A percentile compares a stretch with the other conserved stretches of the same genome.
Evolutionary conservation across 306 rosid genomes (phyloP).

Genomic region (Dicorynia guianensis): DNA sequence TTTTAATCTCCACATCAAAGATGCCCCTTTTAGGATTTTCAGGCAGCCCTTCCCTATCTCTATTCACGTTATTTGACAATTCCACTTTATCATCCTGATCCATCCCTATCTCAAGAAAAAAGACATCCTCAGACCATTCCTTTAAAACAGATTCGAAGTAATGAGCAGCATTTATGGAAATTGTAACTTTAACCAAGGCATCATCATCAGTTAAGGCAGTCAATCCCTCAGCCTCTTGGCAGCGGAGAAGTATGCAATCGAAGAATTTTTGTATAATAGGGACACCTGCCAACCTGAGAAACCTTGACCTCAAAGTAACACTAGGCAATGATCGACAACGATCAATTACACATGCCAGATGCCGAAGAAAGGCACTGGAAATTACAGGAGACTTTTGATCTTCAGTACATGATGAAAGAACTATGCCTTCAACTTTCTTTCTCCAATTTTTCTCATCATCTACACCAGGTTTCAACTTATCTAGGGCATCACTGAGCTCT

Average conservation of each 20-base stretch:
- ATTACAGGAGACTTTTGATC: constrained; percentile 81
- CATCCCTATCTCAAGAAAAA: constrained; percentile 79
- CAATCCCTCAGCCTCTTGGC: constrained; percentile 99
- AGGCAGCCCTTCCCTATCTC: constrained; percentile 29
- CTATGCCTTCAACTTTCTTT: constrained; percentile 62
- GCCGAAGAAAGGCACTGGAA: constrained; percentile 65
- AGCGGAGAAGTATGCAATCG: constrained; percentile 69
- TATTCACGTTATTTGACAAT: constrained; percentile 34
- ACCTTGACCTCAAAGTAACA: constrained; percentile 65
- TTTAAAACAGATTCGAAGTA: constrained; percentile 73
- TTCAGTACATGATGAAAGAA: constrained; percentile 60
- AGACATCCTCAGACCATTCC: constrained; percentile 89
- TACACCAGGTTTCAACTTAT: constrained; percentile 63
- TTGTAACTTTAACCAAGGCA: constrained; percentile 80
- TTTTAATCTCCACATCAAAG: constrained; percentile 68
- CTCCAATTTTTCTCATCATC: constrained; percentile 80
- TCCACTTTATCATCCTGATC: constrained; percentile 46
- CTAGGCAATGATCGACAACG: constrained; percentile 79
- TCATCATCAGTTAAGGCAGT: constrained; percentile 86
- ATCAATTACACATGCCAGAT: constrained; percentile 69
- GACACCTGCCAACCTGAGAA: constrained; percentile 72
- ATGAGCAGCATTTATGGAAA: constrained; percentile 81
- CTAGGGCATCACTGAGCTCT: constrained; percentile 74
- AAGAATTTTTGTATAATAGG: constrained; percentile 66
- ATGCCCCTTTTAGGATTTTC: constrained; percentile 57